Percentiles rank a stretch among this genome's conserved stretches.
Evolutionary conservation across 768 basidiomycete genomes (phyloP).

Genomic region (Russula sp.): DNA sequence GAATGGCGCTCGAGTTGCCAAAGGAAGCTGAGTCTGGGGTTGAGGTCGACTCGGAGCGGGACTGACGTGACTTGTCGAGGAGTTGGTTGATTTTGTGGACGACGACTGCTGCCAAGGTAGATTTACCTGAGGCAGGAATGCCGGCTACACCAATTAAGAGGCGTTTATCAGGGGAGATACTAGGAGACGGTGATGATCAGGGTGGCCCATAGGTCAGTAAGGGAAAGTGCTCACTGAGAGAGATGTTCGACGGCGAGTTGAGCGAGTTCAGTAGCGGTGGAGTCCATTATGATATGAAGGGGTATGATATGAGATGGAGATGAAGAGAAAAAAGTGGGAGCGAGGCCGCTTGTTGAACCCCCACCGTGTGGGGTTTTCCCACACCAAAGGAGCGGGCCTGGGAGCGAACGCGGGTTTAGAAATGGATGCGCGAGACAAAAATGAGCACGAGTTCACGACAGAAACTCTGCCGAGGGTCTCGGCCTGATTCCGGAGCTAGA

Average conservation of each 20-base stretch:
- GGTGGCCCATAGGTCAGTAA: not conserved
- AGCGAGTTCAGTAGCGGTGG: slow-evolving; percentile 1
- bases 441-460: too few relatives aligned
- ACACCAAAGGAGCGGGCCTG: too few relatives aligned
- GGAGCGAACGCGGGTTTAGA: too few relatives aligned
- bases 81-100: slow-evolving; percentile 45
- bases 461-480: too few relatives aligned
- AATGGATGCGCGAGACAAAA: too few relatives aligned
- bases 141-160: slow-evolving; percentile 69
- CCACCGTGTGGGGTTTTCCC: too few relatives aligned
- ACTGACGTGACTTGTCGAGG: slow-evolving; percentile 23
- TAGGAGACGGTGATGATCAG: slow-evolving; percentile 3
- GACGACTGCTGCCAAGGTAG: slow-evolving; percentile 59
- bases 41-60: not conserved
- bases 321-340: too few relatives aligned
- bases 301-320: not conserved
- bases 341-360: too few relatives aligned
- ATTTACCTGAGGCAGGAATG: slow-evolving; percentile 84
- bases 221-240: not conserved
- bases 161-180: slow-evolving; percentile 31
- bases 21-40: not conserved
- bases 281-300: not conserved
- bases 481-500: too few relatives aligned
- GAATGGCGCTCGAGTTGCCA: slow-evolving; percentile 36
- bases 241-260: not conserved